Evolutionary conservation across 148 eudicot genomes (phyloP).

Genomic region (Chenopodium berlandieri): DNA sequence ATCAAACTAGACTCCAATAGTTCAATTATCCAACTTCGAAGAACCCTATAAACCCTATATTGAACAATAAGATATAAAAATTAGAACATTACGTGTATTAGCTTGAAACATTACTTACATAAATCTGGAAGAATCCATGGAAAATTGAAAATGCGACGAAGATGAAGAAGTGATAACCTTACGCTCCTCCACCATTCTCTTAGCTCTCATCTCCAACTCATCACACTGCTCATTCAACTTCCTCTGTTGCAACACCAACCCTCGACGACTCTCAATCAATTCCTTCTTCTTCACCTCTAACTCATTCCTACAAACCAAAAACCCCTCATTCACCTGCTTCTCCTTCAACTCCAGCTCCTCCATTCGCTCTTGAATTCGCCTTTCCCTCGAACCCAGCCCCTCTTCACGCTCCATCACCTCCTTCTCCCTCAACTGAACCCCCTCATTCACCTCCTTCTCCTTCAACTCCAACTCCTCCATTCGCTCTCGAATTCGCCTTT

Average conservation of each 20-base stretch:
- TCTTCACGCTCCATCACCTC: neutral
- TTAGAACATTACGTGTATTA: no score
- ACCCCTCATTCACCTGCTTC: constrained; percentile 14
- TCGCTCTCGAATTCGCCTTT: neutral
- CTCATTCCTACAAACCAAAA: neutral
- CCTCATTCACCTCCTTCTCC: constrained; percentile 11
- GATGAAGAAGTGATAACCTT: neutral
- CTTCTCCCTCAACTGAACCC: neutral
- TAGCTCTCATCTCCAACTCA: neutral
- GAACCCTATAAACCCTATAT: no score
- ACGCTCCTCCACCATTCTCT: neutral
- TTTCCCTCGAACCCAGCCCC: neutral
- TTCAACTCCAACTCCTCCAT: neutral
- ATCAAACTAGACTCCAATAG: no score
- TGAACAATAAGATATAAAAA: no score
- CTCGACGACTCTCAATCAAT: neutral
- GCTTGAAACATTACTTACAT: no score
- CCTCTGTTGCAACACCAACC: neutral
- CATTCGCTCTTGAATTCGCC: neutral
- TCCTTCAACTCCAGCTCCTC: constrained; percentile 2
- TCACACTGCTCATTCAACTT: neutral
- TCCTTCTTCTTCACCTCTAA: constrained; percentile 1
- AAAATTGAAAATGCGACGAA: no score
- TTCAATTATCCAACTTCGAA: no score
- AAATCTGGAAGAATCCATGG: no score